Evolutionary conservation across 352 stramenopile species (phyloP).

Genomic region (Hyaloperonospora arabidopsidis): DNA sequence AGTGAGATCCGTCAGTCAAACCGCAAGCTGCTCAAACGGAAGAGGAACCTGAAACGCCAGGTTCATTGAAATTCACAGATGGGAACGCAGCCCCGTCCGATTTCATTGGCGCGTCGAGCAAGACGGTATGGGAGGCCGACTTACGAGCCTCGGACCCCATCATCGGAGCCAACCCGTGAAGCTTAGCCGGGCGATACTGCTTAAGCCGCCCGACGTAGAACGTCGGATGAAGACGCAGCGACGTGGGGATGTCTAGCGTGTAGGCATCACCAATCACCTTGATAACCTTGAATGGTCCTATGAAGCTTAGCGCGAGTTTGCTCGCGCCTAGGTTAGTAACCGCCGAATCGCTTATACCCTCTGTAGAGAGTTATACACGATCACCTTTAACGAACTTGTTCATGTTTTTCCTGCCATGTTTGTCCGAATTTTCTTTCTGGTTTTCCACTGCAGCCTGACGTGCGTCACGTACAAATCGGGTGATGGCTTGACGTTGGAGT

Average conservation of each 20-base stretch:
- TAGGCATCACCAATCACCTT: not conserved
- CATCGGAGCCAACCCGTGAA: too few relatives aligned
- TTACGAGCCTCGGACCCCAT: too few relatives aligned
- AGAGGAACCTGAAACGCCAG: too few relatives aligned
- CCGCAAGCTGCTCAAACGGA: too few relatives aligned
- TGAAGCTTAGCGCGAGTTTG: not conserved
- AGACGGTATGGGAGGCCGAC: too few relatives aligned
- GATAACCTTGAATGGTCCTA: not conserved
- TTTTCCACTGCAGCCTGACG: not conserved
- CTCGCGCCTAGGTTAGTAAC: not conserved
- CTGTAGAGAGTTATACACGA: not conserved
- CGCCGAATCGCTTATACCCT: not conserved
- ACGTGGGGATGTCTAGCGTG: not conserved
- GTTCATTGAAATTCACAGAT: too few relatives aligned
- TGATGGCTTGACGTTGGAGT: not conserved
- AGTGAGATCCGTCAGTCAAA: too few relatives aligned
- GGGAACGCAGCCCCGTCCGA: too few relatives aligned
- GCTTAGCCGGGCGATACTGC: not conserved
- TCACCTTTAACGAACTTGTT: not conserved
- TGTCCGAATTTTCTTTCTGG: conserved; percentile 2
- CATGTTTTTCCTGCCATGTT: conserved; percentile 1
- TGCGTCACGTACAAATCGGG: not conserved
- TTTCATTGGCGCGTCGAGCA: too few relatives aligned
- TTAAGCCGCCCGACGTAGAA: not conserved
- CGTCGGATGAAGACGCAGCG: not conserved